Percentiles rank a stretch among this genome's conserved stretches.
Evolutionary conservation across 176 grass and related monocot species (phyloP).

Genomic region (Carex parvula): DNA sequence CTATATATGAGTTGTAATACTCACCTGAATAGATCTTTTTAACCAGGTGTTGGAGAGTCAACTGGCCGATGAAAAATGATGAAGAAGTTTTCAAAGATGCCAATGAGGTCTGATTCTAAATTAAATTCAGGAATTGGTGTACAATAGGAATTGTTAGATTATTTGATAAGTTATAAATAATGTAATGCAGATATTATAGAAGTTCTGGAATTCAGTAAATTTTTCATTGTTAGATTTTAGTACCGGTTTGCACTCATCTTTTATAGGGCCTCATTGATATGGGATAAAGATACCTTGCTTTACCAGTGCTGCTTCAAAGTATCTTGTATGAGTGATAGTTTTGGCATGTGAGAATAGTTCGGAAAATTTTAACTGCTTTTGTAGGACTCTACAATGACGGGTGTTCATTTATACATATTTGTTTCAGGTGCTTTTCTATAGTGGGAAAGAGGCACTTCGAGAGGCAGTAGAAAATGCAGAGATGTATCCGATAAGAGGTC

Average conservation of each 20-base stretch:
- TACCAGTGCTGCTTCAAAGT: not conserved
- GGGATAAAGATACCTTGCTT: not conserved
- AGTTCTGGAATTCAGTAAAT: not conserved
- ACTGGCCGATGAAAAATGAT: conserved; percentile 75
- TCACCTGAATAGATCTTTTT: conserved; percentile 26
- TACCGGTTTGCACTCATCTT: not conserved
- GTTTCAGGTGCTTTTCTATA: conserved; percentile 80
- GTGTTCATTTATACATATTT: conserved; percentile 10
- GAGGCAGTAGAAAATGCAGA: conserved; percentile 76
- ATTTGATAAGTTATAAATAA: not conserved
- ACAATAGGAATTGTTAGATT: not conserved
- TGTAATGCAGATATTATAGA: not conserved
- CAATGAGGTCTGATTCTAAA: conserved; percentile 69
- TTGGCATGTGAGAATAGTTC: not conserved
- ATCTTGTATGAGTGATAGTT: not conserved
- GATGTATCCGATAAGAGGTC: conserved; percentile 86
- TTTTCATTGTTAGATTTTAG: not conserved
- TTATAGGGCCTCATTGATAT: not conserved
- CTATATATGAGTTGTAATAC: not conserved
- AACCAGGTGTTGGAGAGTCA: conserved; percentile 89
- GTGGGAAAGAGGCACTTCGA: conserved; percentile 68
- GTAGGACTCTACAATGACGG: not conserved
- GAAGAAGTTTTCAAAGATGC: conserved; percentile 84
- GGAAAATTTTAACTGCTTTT: not conserved
- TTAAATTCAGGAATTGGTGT: not conserved